Base-by-base conservation (phyloP, 176 grass and related monocot species). In the maize (Zea mays) region DNA sequence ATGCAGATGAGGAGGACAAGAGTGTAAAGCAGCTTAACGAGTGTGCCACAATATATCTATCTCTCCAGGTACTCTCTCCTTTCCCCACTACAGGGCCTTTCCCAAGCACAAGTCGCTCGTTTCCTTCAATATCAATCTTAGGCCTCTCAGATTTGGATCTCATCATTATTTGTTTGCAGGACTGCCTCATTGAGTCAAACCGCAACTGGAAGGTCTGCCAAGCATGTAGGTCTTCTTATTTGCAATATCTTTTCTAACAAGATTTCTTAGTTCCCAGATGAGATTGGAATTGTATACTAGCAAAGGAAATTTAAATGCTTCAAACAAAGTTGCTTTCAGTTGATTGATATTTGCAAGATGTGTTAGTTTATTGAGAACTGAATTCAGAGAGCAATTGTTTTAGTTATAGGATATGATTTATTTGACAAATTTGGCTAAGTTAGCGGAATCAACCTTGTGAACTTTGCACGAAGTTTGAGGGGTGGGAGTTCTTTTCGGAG, bases 21-120 rank as follows among this genome's bases (percentile, higher is more conserved):
- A 97, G 20, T 77, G 94, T 97, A 62, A 97, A 91, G 81, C 94
- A 97, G 82, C 94, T 97, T 79, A 91, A 89, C 34, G 91, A 97
- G 76, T 97, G 91, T 66, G 87, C 94, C 19, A 40, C 67, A 60
- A 10, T 93, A 73, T 97, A 97, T 69, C 79, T 97, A 39, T 85
- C 94, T 20, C 86, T 97, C 40, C 90, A 97, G 90, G 94, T 66
- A 89, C 47, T 7, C 47, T 5, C 47, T 56, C 20, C 33, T 69
- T 27, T 35, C 65, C 0, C 5, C 4, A 15, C 14, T 1, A 56
- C 14, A 2, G 14, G 10, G 7, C 5, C 45, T 41, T 14, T 46
- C 50, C 50, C 63, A 39, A n/a, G 14, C 21, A 10, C 20, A 36
- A 42, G 65, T 70, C 6, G 56, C 10, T 71, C 42, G 3, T 59